Base-by-base conservation (phyloP, 1,284 basidiomycete species). In the Ustilago vetiveriae region DNA sequence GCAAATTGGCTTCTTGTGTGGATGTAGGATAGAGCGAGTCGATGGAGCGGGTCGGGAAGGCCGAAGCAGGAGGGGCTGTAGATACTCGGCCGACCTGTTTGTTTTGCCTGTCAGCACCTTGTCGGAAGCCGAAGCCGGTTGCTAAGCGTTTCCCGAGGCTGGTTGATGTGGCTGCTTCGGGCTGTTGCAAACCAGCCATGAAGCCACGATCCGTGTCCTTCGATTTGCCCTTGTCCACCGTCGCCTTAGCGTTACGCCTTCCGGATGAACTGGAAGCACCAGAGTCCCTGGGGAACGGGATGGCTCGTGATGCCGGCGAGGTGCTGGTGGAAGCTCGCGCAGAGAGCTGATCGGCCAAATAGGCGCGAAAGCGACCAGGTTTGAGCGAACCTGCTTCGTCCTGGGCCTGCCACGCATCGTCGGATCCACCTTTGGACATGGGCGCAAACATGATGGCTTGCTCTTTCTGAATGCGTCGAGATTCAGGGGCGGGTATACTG, bases 381-480 rank as follows among this genome's bases (percentile, higher is more conserved):
- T 71, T 71, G 40, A 71, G 68, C 30, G 68, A 71, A 19, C 63
- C 68, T 30, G 68, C 63, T 8, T 71, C 58, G 36, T 71, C 68
- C 23, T 71, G 62, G 7, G 57, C 68, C 40, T 71, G 57, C 68
- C 68, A 71, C 3, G 58, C 68, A 48, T 71, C 68, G 37, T 70
- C 67, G 8, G 62, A 60, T 6, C 63, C 58, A 21, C 68, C 68
- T 40, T 62, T 67, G 46, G 63, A 67, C 68, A 71, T 71, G 22
- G 68, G 68, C 21, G 68, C 63, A 17, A 71, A 71, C 68, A 71
- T 71, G 54, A 19, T 57, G 52, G n/a, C n/a, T n/a, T n/a, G n/a
- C n/a, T n/a, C n/a, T 16, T 4, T 39, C 14, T 27, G 4, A 16
- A 16, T 9, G 32, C 6, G 17, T 22, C 27, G 21, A 23, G 27